Conservation (phyloP, 371 early-diverging fungal species). For the Smittium mucronatum region DNA sequence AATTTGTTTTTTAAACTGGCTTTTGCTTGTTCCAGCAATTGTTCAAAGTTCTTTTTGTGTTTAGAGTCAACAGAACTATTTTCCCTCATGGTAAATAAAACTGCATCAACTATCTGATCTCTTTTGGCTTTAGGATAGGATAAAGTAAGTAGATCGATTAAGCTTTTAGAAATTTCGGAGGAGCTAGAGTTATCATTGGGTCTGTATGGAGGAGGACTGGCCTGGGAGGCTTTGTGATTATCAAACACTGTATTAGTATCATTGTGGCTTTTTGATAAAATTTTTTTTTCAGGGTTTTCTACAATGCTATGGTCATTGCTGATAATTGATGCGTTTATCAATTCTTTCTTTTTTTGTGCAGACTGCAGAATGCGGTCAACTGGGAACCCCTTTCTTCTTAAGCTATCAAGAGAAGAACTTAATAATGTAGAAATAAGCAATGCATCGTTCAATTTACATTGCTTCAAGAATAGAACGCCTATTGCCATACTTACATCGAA, state of each 20-base stretch:
- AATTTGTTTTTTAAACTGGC: not conserved
- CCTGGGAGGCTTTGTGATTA: constrained; percentile 4
- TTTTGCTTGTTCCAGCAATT: not conserved
- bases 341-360: not conserved
- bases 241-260: not conserved
- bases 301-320: not conserved
- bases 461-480: constrained; percentile 42
- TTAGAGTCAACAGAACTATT: not conserved
- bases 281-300: not conserved
- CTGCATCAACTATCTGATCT: not conserved
- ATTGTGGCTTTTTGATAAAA: not conserved
- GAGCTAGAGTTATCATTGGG: not conserved
- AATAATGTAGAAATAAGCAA: constrained; percentile 50
- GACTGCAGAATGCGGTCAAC: constrained; percentile 64
- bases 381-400: constrained; percentile 67
- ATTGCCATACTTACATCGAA: constrained; percentile 66
- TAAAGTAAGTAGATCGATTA: not conserved
- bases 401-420: constrained; percentile 42
- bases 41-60: not conserved
- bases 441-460: constrained; percentile 49
- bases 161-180: constrained; percentile 2
- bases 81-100: not conserved
- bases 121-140: not conserved
- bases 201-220: constrained; percentile 18
- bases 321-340: not conserved